Evolutionary conservation across 2,329 filamentous ascomycete genomes (phyloP).

Genomic region (Penicillium sp.): DNA sequence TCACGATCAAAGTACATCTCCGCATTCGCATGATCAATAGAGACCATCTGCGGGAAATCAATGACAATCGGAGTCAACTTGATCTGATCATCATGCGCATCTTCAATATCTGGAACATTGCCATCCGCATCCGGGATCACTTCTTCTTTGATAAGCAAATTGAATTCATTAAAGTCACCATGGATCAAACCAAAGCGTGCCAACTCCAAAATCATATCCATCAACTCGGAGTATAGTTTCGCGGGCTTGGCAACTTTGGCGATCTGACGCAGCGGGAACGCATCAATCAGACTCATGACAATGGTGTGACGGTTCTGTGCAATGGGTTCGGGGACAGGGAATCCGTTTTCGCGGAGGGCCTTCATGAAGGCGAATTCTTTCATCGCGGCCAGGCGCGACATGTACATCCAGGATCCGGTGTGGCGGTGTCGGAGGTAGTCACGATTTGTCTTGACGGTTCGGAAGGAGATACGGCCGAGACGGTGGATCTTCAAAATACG

Average conservation of each 20-base stretch:
- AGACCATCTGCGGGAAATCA: conserved; percentile 98
- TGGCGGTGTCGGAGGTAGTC: conserved; percentile 85
- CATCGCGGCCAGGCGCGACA: conserved; percentile 85
- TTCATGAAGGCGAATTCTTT: conserved; percentile 96
- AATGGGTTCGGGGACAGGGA: conserved; percentile 83
- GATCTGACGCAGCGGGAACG: conserved; percentile 87
- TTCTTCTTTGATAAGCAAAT: conserved; percentile 86
- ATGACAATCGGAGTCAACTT: conserved; percentile 79
- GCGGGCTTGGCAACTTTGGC: conserved; percentile 79
- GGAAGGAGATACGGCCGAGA: conserved; percentile 92
- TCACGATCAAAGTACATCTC: conserved; percentile 98
- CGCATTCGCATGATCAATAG: conserved; percentile 87
- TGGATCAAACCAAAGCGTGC: conserved; percentile 89
- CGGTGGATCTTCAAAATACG: conserved; percentile 93
- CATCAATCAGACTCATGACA: conserved; percentile 91
- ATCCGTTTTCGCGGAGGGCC: conserved; percentile 76
- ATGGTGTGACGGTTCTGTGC: conserved; percentile 92
- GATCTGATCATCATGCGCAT: conserved; percentile 40
- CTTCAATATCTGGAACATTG: conserved; percentile 33
- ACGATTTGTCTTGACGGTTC: conserved; percentile 90
- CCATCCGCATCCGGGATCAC: conserved; percentile 34
- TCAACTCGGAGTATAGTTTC: conserved; percentile 84
- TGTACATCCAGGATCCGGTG: conserved; percentile 95
- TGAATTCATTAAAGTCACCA: conserved; percentile 99
- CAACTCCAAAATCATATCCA: conserved; percentile 77